Base-by-base conservation (phyloP, 257 asterid species). In the Perilla frutescens region DNA sequence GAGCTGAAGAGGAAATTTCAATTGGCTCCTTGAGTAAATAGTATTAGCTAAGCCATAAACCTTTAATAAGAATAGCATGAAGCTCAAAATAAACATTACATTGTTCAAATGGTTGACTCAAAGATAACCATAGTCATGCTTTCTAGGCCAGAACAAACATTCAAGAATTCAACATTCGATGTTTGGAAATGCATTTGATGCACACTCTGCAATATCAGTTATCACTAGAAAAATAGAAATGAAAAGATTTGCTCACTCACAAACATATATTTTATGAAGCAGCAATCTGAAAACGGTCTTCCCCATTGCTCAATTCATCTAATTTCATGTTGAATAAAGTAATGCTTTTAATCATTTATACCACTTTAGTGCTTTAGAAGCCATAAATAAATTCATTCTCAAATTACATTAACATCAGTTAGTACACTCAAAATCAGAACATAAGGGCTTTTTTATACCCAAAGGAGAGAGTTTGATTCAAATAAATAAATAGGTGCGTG, bases 111-210 rank as follows among this genome's bases (percentile, higher is more conserved):
- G 26, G 26, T 20, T 20, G 26, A 20, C 26, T 20, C 26, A 20
- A 20, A 20, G 26, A 20, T 43, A 59, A 31, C 44, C 43, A 76
- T 0, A 8, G 5, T 8, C 44, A 45, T 6, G 1, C 3, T 31
- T 11, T 60, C 26, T 8, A 48, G 68, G 65, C 57, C 14, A 37
- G 32, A 45, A 62, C n/a, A 71, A 47, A 75, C 31, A 45, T 47
- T 45, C n/a, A 8, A 39, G 14, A 47, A 14, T 49, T 40, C 5
- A 62, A 40, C 44, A 6, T 50, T 29, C 20, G 57, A 29, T 54
- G 9, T 9, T n/a, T 13, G 36, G 29, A 20, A 20, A 20, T 20
- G 26, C 26, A 20, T 20, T 20, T 20, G 26, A 20, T 20, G 26
- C 26, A 20, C 26, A 20, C 26, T 20, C 26, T 20, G 26, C 26